phyloP scores from a whole-genome alignment of 2,329 filamentous ascomycete genomes.

The Trichoderma arundinaceum region DNA sequence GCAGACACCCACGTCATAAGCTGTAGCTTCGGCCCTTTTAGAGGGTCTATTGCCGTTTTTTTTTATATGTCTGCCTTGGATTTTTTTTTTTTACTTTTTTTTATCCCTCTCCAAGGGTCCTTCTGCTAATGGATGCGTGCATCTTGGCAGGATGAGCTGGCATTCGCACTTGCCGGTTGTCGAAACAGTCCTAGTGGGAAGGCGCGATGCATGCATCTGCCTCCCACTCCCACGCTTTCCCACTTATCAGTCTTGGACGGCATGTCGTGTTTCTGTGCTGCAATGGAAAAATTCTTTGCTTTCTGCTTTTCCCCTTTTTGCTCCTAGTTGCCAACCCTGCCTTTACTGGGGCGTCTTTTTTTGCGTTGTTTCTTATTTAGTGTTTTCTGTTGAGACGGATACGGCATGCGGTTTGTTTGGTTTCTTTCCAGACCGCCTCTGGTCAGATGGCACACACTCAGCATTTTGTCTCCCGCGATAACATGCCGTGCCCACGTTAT shows the following conservation, averaged over 20 bases:
- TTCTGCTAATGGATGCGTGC: too few species aligned
- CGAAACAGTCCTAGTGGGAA: too few species aligned
- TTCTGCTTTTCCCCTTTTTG: not conserved
- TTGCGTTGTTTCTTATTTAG: not conserved
- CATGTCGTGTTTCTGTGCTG: not conserved
- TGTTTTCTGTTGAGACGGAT: not conserved
- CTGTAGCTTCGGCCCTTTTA: too few species aligned
- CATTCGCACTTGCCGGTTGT: too few species aligned
- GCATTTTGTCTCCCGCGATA: not conserved
- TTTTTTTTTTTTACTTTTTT: too few species aligned
- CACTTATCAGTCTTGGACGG: not conserved
- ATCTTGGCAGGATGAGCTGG: too few species aligned
- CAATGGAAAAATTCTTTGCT: not conserved
- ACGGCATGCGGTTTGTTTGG: not conserved
- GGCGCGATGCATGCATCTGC: too few species aligned
- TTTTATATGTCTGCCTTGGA: too few species aligned
- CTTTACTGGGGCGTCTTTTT: conserved; percentile 7
- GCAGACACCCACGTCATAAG: too few species aligned
- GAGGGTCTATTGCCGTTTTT: not conserved
- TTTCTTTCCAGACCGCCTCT: conserved; percentile 1
- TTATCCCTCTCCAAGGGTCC: too few species aligned
- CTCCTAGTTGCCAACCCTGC: not conserved
- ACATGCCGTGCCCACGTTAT: conserved; percentile 8
- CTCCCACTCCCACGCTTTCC: not conserved
- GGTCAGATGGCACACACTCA: not conserved